phyloP scores from a whole-genome alignment of 495 filamentous ascomycete species.

The Amorphotheca resinae region DNA sequence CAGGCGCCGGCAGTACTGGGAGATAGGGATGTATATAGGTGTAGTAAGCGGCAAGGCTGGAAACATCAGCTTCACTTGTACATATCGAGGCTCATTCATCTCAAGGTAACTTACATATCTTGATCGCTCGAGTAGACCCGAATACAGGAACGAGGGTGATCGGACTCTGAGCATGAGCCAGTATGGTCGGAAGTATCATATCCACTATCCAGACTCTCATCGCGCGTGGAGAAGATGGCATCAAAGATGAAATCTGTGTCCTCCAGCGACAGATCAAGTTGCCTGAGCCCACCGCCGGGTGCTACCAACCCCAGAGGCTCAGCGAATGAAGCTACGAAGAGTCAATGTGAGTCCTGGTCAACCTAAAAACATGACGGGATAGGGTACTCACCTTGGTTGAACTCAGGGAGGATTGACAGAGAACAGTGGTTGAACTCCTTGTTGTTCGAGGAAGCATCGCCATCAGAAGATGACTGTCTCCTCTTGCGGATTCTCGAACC shows the following conservation, averaged over 20 bases:
- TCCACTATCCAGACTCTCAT: constrained; percentile 19
- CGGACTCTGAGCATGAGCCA: constrained; percentile 18
- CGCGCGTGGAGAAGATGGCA: constrained; percentile 1
- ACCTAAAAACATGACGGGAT: constrained; percentile 20
- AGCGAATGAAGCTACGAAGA: constrained; percentile 18
- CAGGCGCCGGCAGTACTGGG: constrained; percentile 43
- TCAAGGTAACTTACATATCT: constrained; percentile 12
- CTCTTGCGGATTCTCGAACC: constrained; percentile 33
- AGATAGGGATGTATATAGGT: constrained; percentile 48
- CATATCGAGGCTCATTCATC: constrained; percentile 1
- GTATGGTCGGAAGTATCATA: constrained; percentile 13
- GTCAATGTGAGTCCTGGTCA: too few relatives aligned
- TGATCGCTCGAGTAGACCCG: constrained; percentile 12
- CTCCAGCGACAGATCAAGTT: constrained; percentile 9
- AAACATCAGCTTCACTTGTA: constrained; percentile 19
- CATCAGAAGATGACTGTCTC: constrained; percentile 20
- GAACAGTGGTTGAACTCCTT: constrained; percentile 22
- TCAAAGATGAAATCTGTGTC: constrained; percentile 14
- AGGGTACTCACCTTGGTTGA: constrained; percentile 18
- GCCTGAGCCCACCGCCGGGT: constrained; percentile 11
- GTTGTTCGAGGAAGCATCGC: constrained; percentile 21
- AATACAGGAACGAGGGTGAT: constrained; percentile 22
- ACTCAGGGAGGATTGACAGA: constrained; percentile 17
- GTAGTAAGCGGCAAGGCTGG: constrained; percentile 47
- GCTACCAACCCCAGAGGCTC: constrained; percentile 2